Evolutionary conservation across 2,329 filamentous ascomycete species (phyloP), one percentile per base, ranked within the genome.

Genomic region (Elsinoe batatas): DNA sequence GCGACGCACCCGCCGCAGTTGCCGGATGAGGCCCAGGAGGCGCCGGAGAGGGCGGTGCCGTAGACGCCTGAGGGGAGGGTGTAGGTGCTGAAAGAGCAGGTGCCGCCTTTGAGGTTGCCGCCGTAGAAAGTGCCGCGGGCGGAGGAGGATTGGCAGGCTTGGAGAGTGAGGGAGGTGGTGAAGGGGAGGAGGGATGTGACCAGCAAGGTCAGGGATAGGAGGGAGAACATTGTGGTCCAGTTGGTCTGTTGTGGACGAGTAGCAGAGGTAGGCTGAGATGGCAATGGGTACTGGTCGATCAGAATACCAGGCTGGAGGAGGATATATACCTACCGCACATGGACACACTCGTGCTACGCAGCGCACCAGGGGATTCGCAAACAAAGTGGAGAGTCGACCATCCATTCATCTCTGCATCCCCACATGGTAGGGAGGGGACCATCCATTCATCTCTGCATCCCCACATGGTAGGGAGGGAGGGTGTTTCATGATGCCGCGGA

Each of bases 1-100:
- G 74, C 67, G 11, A 87, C 69, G 60, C 84, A 87, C 17, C 74
- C 71, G 60, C 84, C 83, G 63, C 84, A 87, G 59, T 79, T 72
- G 40, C 71, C 74, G 1, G 77, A 74, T 53, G 65, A 69, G 51
- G 75, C 67, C 83, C 83, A 87, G 61, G 76, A 77, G 2, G 73
- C 69, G 37, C 76, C 76, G 0, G 82, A 80, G 50, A 82, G 74
- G 1, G 84, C 83, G 8, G 81, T 82, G 56, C 84, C 83, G 62
- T 72, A 80, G 56, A 85, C 67, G 11, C 73, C 72, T 10, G 76
- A 71, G 5, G 83, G 82, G 22, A 86, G 71, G 2, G 76, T 82
- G 70, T 84, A 85, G 51, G 75, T 79, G 6, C 74, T 72, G 72
- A 86, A 85, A 11, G 78, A 80, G 69, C 83, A 87, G 57, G 74